Base-by-base conservation (phyloP, 805 yeast genomes). In the Sungouiozyma intestinalis region DNA sequence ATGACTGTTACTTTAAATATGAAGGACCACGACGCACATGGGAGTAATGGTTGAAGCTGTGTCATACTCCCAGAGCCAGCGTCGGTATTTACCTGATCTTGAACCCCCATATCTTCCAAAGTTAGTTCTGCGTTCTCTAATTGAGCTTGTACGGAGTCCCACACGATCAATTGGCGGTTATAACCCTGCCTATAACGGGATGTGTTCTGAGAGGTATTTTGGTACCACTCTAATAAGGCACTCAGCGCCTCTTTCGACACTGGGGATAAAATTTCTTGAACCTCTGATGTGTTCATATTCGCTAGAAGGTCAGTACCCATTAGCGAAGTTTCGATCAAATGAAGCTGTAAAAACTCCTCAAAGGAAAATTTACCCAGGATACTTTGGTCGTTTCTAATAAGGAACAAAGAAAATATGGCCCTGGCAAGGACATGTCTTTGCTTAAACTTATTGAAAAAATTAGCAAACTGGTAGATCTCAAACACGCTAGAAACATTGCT, bases 111-210 rank as follows among this genome's bases (percentile, higher is more conserved):
- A 3, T 55, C 48, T 31, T 53, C 60, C 6, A 73, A 43, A 5
- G 65, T 67, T 14, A 69, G 48, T 55, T 86, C 97, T 32, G 79
- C 66, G 4, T 66, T 61, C 52, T 85, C 94, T 41, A 82, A 71
- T 34, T 72, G 71, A 8, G 83, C 92, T 54, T 90, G 97, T 27
- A 85, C 64, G 2, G 86, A 71, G 60, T 90, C 97, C 82, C 90
- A 85, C 2, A 71, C 49, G 37, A 72, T 52, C 42, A 77, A 54
- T 53, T 72, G 66, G 53, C 79, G 67, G 48, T 79, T 65, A 52
- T 81, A 63, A 47, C 81, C 74, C 57, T 85, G 95, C 48, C 96
- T 75, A 54, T 85, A 87, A 43, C 95, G 71, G 39, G 94, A 77
- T 31, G 86, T 78, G 53, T 90, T 90, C 57, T 79, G 81, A 4